These are phyloP conservation scores for Erythrophleum ivorense DNA, from an alignment of 331 rosid genomes.

Conservation along the genomic window DNA sequence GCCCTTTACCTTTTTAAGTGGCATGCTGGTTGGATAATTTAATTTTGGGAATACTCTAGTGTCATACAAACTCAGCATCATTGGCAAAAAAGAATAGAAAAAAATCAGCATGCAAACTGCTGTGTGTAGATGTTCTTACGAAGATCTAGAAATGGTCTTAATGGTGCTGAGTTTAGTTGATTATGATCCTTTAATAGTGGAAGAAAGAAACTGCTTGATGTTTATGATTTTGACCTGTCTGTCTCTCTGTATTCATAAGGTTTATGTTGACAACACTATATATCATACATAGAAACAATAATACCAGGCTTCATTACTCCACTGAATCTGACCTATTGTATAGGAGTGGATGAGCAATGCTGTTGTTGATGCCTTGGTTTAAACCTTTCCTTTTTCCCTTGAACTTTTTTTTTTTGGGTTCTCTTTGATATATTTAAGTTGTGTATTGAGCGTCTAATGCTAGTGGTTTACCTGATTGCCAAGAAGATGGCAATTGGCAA, in stretches of 20 bases:
- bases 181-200: not conserved
- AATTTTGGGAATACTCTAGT: not conserved
- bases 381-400: not conserved
- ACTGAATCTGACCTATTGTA: not conserved
- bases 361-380: not conserved
- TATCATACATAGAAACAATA: not conserved
- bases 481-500: not conserved
- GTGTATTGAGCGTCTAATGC: not conserved
- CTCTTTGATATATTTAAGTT: not conserved
- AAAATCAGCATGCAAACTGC: not conserved
- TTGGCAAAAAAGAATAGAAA: not conserved
- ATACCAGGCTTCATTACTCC: not conserved
- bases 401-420: not conserved
- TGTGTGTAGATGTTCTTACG: not conserved
- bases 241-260: not conserved
- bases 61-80: not conserved
- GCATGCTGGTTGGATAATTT: not conserved
- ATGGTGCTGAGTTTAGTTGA: not conserved
- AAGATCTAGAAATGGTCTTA: not conserved
- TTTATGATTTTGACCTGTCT: too few relatives aligned
- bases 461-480: not conserved
- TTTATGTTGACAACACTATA: not conserved
- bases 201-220: not conserved
- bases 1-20: not conserved
- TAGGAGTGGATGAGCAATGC: constrained; percentile 21